These are phyloP conservation scores for Aspergillus eucalypticola DNA, from an alignment of 2,329 filamentous ascomycete species.

Conservation along the genomic window DNA sequence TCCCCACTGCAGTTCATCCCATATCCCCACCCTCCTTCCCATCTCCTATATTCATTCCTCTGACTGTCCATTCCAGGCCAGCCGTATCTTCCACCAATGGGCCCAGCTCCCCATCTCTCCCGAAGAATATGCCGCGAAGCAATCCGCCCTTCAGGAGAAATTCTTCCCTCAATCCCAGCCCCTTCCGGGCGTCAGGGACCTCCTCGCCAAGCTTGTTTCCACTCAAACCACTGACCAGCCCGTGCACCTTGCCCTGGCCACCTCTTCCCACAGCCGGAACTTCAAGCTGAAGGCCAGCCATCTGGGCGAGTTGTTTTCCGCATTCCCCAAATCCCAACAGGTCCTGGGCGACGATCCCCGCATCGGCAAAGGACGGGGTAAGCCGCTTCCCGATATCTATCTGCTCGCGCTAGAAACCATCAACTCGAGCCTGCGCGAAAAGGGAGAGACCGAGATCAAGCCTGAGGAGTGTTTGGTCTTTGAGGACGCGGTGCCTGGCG, in stretches of 20 bases:
- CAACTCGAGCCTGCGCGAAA: slow-evolving; percentile 66
- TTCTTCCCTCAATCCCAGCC: slow-evolving; percentile 75
- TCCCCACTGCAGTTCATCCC: background rate
- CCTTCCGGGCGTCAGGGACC: slow-evolving; percentile 71
- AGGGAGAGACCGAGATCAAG: slow-evolving; percentile 62
- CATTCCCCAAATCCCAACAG: slow-evolving; percentile 68
- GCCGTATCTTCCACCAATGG: slow-evolving; percentile 73
- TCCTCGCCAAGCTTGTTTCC: slow-evolving; percentile 55
- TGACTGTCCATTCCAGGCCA: slow-evolving; percentile 43
- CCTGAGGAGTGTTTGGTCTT: slow-evolving; percentile 94
- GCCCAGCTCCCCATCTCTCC: slow-evolving; percentile 75
- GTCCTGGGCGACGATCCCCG: slow-evolving; percentile 84
- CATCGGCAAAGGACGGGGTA: slow-evolving; percentile 77
- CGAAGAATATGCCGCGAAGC: slow-evolving; percentile 65
- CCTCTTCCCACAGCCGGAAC: slow-evolving; percentile 70
- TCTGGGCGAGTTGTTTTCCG: slow-evolving; percentile 52
- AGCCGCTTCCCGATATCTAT: slow-evolving; percentile 94
- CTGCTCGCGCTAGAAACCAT: slow-evolving; percentile 80
- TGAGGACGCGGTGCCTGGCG: slow-evolving; percentile 90
- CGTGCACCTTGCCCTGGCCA: slow-evolving; percentile 83
- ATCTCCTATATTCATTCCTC: background rate
- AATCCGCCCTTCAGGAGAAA: slow-evolving; percentile 64
- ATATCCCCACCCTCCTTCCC: background rate
- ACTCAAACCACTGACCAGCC: slow-evolving; percentile 41
- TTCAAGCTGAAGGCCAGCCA: slow-evolving; percentile 73